Base-by-base conservation (phyloP, 2,329 filamentous ascomycete genomes). In the Botrytis fabae region DNA sequence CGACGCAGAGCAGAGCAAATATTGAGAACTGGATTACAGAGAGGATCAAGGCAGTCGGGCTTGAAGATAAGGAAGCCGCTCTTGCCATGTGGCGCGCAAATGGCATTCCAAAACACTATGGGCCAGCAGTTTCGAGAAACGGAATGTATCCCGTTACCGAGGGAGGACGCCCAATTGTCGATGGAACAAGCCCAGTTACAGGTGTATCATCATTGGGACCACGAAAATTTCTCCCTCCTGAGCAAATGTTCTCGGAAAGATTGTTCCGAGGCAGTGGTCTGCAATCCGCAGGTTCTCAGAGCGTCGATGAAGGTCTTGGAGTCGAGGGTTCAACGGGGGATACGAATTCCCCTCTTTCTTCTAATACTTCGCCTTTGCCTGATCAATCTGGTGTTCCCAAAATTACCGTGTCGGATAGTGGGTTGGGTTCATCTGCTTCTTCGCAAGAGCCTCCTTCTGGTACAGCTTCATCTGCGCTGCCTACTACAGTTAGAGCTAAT, bases 61-160 rank as follows among this genome's bases (percentile, higher is more conserved):
- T 46, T 25, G 48, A 46, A 28, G 73, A 74, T 61, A 69, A 61
- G 28, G 25, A 61, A 48, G 42, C 44, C 14, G 62, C 14, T 1
- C 40, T 38, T 25, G 69, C 59, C 2, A 64, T 54, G 60, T 65
- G 62, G 44, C 69, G 61, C 32, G n/a, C 44, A 16, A 40, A 51
- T 28, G 61, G 72, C 3, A 65, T 71, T 20, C 61, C 62, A 35
- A 35, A 54, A 38, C 71, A 73, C 44, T 70, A 70, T 48, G 70
- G 63, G 3, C 38, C 54, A 12, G 20, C 25, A 22, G 2, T 57
- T 42, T 40, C 22, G 25, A 61, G 51, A 16, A 48, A 69, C 61
- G 63, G 70, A 14, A 48, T 25, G 2, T 57, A 69, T 9, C 65
- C 48, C 6, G 9, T 69, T 10, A 69, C 48, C 4, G 38, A 69